Percentiles rank a stretch among this genome's conserved stretches.
phyloP scores from a whole-genome alignment of 768 basidiomycete species.

The Lactarius akahatsu region DNA sequence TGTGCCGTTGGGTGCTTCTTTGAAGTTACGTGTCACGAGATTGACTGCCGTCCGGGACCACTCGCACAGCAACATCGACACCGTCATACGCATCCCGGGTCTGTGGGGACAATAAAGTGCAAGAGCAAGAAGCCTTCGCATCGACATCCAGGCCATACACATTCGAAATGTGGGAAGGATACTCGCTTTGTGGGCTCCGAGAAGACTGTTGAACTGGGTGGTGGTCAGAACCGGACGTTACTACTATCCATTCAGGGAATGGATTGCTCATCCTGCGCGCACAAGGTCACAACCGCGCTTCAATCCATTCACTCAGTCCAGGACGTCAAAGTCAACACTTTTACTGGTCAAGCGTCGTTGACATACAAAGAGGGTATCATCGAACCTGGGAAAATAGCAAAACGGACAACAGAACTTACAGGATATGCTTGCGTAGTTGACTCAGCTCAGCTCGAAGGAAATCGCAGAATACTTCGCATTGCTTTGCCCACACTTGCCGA shows the following conservation, averaged over 20 bases:
- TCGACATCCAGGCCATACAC: neutral
- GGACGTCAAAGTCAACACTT: conserved; percentile 26
- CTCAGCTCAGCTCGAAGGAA: conserved; percentile 10
- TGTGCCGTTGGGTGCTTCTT: neutral
- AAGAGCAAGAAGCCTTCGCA: neutral
- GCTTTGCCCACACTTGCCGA: neutral
- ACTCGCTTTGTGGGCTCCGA: neutral
- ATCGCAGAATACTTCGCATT: conserved; percentile 20
- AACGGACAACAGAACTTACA: conserved; percentile 18
- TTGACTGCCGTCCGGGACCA: neutral
- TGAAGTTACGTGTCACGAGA: neutral
- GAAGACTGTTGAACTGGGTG: conserved; percentile 14
- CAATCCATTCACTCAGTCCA: conserved; percentile 25
- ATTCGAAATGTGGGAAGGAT: neutral
- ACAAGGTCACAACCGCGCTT: conserved; percentile 22
- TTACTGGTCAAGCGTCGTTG: conserved; percentile 25
- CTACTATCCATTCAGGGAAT: conserved; percentile 23
- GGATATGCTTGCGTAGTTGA: conserved; percentile 23
- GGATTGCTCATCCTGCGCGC: conserved; percentile 28
- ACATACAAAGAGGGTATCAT: conserved; percentile 23
- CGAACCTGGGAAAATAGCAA: conserved; percentile 21
- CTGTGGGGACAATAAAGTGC: neutral
- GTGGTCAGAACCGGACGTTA: conserved; percentile 2
- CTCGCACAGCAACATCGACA: neutral
- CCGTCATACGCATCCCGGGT: neutral